phyloP scores from a whole-genome alignment of 208 protist genomes.

The Acanthamoeba triangularis region DNA sequence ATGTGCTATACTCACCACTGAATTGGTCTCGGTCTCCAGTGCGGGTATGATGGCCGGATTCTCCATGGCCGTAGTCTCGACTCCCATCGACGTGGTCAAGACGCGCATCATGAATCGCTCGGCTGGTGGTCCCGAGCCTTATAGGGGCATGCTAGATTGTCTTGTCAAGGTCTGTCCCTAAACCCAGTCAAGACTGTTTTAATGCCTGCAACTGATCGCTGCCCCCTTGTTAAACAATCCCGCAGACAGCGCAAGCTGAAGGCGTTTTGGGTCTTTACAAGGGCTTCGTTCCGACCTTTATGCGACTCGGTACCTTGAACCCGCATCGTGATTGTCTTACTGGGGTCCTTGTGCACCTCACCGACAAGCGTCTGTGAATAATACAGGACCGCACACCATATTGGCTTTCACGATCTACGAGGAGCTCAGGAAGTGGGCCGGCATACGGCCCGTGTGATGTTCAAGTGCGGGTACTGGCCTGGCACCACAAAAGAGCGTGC shows the following conservation, averaged over 20 bases:
- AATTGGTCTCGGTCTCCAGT: neutral
- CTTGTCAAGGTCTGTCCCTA: neutral
- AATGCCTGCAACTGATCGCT: neutral
- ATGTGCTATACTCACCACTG: too few species aligned
- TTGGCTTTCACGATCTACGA: constrained; percentile 50
- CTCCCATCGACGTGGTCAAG: constrained; percentile 49
- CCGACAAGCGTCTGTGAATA: neutral
- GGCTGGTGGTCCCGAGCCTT: neutral
- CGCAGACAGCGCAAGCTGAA: neutral
- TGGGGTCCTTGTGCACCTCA: neutral
- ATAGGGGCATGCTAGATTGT: constrained; percentile 1
- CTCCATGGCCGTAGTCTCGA: constrained; percentile 49
- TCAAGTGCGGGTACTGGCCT: too few species aligned
- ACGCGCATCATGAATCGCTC: constrained; percentile 60
- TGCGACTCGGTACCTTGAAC: constrained; percentile 35
- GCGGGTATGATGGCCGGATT: constrained; percentile 38
- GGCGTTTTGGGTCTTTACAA: constrained; percentile 47
- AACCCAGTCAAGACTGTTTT: too few species aligned
- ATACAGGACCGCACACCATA: constrained; percentile 39
- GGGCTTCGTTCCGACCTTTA: constrained; percentile 47
- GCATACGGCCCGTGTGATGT: constrained; percentile 19
- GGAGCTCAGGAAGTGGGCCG: neutral
- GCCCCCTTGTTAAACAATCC: neutral
- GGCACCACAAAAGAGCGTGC: too few species aligned
- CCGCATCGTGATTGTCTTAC: neutral